A percentile compares a stretch with the other conserved stretches of the same genome.
These are phyloP conservation scores for Leptoxyphium fumago DNA, from an alignment of 2,329 filamentous ascomycete species.

Conservation along the genomic window DNA sequence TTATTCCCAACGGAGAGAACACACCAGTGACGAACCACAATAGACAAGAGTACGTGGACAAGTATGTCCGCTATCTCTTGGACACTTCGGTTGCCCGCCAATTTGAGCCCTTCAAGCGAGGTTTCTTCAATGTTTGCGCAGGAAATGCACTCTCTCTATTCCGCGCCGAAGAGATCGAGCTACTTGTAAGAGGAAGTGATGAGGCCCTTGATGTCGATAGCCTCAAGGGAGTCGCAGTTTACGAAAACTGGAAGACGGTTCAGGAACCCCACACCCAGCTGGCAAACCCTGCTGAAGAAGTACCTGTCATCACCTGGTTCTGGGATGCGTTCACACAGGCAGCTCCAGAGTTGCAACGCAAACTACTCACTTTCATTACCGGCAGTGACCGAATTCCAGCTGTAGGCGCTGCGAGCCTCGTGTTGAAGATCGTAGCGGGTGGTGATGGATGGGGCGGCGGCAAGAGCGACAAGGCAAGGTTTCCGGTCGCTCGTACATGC, in stretches of 20 bases:
- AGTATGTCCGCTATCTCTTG: constrained; percentile 67
- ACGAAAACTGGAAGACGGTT: constrained; percentile 58
- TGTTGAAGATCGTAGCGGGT: constrained; percentile 61
- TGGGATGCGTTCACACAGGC: constrained; percentile 67
- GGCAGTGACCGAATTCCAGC: constrained; percentile 83
- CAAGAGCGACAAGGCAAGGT: constrained; percentile 51
- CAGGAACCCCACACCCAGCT: constrained; percentile 13
- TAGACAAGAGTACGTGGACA: constrained; percentile 69
- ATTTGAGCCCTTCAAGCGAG: constrained; percentile 86
- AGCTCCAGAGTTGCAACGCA: constrained; percentile 53
- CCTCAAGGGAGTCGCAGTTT: constrained; percentile 60
- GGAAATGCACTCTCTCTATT: constrained; percentile 81
- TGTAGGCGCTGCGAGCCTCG: constrained; percentile 65
- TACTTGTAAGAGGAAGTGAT: constrained; percentile 72
- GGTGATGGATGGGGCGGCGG: constrained; percentile 32
- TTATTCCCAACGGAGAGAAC: constrained; percentile 59
- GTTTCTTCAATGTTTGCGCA: constrained; percentile 83
- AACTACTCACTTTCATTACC: constrained; percentile 73
- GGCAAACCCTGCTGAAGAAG: constrained; percentile 35
- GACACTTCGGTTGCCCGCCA: constrained; percentile 65
- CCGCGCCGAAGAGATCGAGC: constrained; percentile 79
- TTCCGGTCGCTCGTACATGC: constrained; percentile 76
- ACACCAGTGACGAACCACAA: constrained; percentile 72
- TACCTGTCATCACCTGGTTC: constrained; percentile 69
- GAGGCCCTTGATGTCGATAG: constrained; percentile 66